Base-by-base conservation (phyloP, 441 rosid genomes). In the Codiaeum variegatum region DNA sequence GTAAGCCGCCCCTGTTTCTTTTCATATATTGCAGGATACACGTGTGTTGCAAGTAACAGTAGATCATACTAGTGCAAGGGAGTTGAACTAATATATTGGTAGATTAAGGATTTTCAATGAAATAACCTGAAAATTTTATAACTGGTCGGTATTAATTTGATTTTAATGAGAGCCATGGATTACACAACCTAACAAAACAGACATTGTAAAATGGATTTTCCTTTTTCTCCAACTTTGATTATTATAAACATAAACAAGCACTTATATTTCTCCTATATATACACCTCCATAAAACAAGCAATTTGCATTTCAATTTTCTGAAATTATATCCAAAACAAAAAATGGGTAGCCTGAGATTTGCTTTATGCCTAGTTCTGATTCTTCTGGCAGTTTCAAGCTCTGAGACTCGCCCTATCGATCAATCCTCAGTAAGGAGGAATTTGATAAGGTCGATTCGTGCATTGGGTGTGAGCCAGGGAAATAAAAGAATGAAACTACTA, bases 341-440 rank as follows among this genome's bases (percentile, higher is more conserved):
- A 69, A 84, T 84, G 87, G 80, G 73, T 46, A 59, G 70, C 67
- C 42, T 75, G 59, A 74, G 76, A 28, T 63, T 67, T 47, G 62
- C 6, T 55, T 5, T 71, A 12, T 78, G 70, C 54, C 9, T 79
- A 19, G 36, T 76, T 7, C 56, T 85, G 71, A 59, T 83, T 23
- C 16, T 80, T 61, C 54, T 79, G 15, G 75, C 76, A 1, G 54
- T 78, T 64, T 26, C 80, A 11, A 16, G 11, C 44, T 79, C 67
- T 18, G 81, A 78, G 32, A 46, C 70, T 67, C 84, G 83, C 36
- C 76, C 65, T 23, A 73, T 79, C 23, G 67, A 46, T 67, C 54
- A 74, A 29, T 44, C 71, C 29, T 10, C n/a, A 2, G 72, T 31
- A 19, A 74, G 83, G 29, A 72, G 77, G 69, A 70, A 67, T 40